A percentile compares a stretch with the other conserved stretches of the same genome.
Conservation (phyloP, 306 rosid species). For the Prunus salicina region DNA sequence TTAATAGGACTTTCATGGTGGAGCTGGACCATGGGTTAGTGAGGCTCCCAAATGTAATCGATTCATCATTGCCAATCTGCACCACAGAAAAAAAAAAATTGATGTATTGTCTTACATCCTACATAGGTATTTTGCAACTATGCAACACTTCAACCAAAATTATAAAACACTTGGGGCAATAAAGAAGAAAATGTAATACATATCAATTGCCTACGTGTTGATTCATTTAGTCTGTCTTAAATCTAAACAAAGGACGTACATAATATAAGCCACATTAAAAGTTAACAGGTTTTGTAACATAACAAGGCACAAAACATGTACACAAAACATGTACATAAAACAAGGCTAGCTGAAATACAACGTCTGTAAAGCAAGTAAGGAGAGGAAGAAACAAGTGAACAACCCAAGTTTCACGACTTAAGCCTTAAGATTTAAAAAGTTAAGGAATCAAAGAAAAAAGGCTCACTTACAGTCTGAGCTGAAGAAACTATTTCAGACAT, state of each 20-base stretch:
- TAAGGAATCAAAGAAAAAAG: neutral
- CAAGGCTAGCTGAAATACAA: neutral
- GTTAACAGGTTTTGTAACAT: neutral
- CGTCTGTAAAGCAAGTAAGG: neutral
- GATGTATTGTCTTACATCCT: neutral
- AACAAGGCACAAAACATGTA: neutral
- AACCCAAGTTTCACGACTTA: neutral
- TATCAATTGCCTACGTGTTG: neutral
- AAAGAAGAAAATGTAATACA: neutral
- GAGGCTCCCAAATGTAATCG: conserved; percentile 21
- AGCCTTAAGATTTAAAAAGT: neutral
- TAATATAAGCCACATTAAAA: neutral
- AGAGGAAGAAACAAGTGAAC: neutral
- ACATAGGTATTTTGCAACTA: neutral
- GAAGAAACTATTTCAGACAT: conserved; percentile 52
- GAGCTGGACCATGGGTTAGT: conserved; percentile 86
- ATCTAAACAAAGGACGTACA: neutral
- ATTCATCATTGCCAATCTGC: conserved; percentile 47
- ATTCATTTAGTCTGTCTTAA: neutral
- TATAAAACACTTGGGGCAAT: neutral
- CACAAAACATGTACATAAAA: neutral
- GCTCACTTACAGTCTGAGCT: conserved; percentile 36
- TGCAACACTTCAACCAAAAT: neutral
- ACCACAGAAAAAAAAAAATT: conserved; percentile 25
- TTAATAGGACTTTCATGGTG: conserved; percentile 42